These are phyloP conservation scores for Maudiozyma saulgeensis DNA, from an alignment of 805 yeast genomes.

Conservation along the genomic window DNA sequence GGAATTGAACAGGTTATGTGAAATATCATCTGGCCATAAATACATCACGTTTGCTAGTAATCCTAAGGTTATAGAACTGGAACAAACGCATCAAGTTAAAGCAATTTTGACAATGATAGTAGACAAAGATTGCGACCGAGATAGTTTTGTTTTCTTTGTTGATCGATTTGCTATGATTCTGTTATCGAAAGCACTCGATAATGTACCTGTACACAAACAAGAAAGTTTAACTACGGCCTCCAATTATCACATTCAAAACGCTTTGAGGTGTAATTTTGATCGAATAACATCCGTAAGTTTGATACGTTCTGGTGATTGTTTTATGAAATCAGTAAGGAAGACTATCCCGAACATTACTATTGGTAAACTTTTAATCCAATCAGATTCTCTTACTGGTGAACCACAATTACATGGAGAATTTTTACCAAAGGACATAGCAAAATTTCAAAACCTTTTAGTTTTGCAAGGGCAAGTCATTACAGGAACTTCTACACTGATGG, in stretches of 20 bases:
- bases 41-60: constrained; percentile 8
- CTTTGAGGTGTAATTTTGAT: constrained; percentile 29
- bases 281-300: constrained; percentile 65
- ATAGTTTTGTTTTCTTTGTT: constrained; percentile 79
- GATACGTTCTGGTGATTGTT: constrained; percentile 88
- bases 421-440: constrained; percentile 40
- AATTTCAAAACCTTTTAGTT: constrained; percentile 43
- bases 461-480: constrained; percentile 84
- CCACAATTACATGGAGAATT: constrained; percentile 83
- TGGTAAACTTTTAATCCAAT: constrained; percentile 80
- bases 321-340: constrained; percentile 66
- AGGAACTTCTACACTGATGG: constrained; percentile 94
- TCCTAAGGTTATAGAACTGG: constrained; percentile 23
- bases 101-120: constrained; percentile 67
- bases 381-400: constrained; percentile 84
- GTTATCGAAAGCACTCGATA: constrained; percentile 59
- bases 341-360: constrained; percentile 68
- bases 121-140: constrained; percentile 44
- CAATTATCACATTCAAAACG: constrained; percentile 21
- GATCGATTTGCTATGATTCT: constrained; percentile 70
- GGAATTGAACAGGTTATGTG: constrained; percentile 44
- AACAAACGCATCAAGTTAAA: constrained; percentile 51
- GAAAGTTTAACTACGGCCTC: constrained; percentile 37
- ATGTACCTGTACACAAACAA: constrained; percentile 32
- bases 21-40: constrained; percentile 7